Percentiles rank a stretch among this genome's conserved stretches.
Conservation (phyloP, 106 monocot genomes). For the Posidonia australis region DNA sequence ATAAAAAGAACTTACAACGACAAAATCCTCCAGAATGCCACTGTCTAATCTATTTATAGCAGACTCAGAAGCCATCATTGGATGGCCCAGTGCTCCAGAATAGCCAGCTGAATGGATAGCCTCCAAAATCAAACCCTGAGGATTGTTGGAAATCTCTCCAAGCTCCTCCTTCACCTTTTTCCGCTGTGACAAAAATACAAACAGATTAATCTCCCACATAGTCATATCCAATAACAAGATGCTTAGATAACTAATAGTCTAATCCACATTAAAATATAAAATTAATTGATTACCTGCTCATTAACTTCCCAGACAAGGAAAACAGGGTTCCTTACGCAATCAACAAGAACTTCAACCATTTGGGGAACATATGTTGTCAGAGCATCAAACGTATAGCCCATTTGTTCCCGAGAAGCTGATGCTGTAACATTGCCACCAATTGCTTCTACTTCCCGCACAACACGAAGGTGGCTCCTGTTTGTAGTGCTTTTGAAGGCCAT, state of each 20-base stretch:
- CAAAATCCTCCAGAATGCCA: constrained; percentile 47
- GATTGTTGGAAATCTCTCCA: constrained; percentile 45
- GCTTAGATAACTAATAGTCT: background rate
- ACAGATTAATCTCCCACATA: background rate
- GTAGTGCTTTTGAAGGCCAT: constrained; percentile 75
- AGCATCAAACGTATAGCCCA: constrained; percentile 74
- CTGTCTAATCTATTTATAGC: constrained; percentile 39
- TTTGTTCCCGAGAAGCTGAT: constrained; percentile 69
- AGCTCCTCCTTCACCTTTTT: constrained; percentile 52
- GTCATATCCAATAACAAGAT: background rate
- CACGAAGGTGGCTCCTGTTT: constrained; percentile 65
- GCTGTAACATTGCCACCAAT: constrained; percentile 62
- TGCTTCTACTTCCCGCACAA: constrained; percentile 72
- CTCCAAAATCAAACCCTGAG: constrained; percentile 60
- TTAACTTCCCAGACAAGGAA: constrained; percentile 90
- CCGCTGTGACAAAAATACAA: constrained; percentile 30
- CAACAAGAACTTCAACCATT: constrained; percentile 83
- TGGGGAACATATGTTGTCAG: constrained; percentile 65
- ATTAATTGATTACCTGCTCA: constrained; percentile 46
- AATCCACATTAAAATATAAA: background rate
- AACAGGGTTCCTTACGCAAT: constrained; percentile 57
- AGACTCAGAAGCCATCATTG: constrained; percentile 58
- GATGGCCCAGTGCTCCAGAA: constrained; percentile 64
- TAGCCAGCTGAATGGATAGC: constrained; percentile 71
- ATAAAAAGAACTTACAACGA: constrained; percentile 35